phyloP scores from a whole-genome alignment of 805 yeast genomes.

The Candida maltosa region DNA sequence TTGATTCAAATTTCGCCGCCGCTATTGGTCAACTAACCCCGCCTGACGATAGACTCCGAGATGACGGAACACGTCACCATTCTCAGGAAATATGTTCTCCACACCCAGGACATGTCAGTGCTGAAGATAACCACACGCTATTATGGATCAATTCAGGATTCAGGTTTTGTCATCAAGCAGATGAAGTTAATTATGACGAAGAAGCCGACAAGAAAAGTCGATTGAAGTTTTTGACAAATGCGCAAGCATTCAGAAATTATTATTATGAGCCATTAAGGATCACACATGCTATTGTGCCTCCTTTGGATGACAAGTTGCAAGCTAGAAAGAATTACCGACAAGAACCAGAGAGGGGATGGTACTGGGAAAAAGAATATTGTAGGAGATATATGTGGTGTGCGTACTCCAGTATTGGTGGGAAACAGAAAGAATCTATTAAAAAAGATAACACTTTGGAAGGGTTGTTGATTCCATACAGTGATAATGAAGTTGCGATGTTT shows the following conservation, averaged over 20 bases:
- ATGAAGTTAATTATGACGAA: slow-evolving; percentile 26
- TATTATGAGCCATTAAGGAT: slow-evolving; percentile 36
- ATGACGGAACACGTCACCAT: slow-evolving; percentile 20
- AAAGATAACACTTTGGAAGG: slow-evolving; percentile 40
- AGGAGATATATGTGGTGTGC: slow-evolving; percentile 61
- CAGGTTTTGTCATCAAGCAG: slow-evolving; percentile 33
- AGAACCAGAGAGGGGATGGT: slow-evolving; percentile 55
- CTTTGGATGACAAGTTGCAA: slow-evolving; percentile 37
- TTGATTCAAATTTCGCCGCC: slow-evolving; percentile 22
- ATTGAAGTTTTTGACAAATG: slow-evolving; percentile 19
- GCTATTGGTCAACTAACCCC: slow-evolving; percentile 29
- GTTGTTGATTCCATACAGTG: slow-evolving; percentile 37
- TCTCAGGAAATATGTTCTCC: slow-evolving; percentile 35
- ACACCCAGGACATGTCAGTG: slow-evolving; percentile 41
- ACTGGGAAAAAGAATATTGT: slow-evolving; percentile 49
- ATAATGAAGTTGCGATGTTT: slow-evolving; percentile 28
- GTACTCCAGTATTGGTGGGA: slow-evolving; percentile 55
- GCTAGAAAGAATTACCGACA: slow-evolving; percentile 21
- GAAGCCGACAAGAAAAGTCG: slow-evolving; percentile 22
- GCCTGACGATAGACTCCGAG: slow-evolving; percentile 15
- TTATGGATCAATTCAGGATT: slow-evolving; percentile 45
- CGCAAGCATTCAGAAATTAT: slow-evolving; percentile 19
- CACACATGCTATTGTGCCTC: slow-evolving; percentile 49
- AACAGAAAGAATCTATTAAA: slow-evolving; percentile 22
- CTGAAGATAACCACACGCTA: slow-evolving; percentile 27